Conservation (phyloP, 176 grass and related monocot species). For the Eleusine indica region DNA sequence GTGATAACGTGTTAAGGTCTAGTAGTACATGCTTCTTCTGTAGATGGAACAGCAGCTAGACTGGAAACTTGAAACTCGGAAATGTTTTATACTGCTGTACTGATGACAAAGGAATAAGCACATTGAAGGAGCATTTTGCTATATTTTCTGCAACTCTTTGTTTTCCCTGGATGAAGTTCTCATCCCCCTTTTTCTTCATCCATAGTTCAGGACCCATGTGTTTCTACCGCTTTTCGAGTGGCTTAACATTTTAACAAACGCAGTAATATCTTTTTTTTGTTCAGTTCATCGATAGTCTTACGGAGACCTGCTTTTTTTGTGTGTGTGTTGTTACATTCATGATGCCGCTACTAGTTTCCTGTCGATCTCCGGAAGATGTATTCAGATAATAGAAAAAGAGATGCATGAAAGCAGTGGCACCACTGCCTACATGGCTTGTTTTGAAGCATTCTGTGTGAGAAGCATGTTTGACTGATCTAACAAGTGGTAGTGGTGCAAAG, state of each 20-base stretch:
- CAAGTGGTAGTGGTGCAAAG: not conserved
- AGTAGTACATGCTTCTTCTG: constrained; percentile 38
- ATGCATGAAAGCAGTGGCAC: not conserved
- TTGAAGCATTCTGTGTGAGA: not conserved
- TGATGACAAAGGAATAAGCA: constrained; percentile 15
- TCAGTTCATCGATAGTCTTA: no score
- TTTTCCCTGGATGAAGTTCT: not conserved
- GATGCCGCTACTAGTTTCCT: not conserved
- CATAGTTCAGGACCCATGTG: no score
- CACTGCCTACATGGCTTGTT: not conserved
- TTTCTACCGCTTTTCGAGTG: no score
- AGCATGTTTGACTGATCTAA: not conserved
- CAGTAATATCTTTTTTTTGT: no score
- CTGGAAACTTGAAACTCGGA: not conserved
- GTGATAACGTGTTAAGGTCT: constrained; percentile 32
- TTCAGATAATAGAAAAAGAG: not conserved
- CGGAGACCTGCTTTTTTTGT: no score
- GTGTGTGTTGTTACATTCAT: no score
- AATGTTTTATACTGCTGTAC: constrained; percentile 1
- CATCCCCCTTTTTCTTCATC: not conserved
- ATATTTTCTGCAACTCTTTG: not conserved
- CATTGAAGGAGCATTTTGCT: constrained; percentile 35
- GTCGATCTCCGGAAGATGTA: no score
- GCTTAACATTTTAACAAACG: no score
- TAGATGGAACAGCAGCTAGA: constrained; percentile 18